phyloP scores from a whole-genome alignment of 2,329 filamentous ascomycete genomes.

The Ilyonectria robusta region DNA sequence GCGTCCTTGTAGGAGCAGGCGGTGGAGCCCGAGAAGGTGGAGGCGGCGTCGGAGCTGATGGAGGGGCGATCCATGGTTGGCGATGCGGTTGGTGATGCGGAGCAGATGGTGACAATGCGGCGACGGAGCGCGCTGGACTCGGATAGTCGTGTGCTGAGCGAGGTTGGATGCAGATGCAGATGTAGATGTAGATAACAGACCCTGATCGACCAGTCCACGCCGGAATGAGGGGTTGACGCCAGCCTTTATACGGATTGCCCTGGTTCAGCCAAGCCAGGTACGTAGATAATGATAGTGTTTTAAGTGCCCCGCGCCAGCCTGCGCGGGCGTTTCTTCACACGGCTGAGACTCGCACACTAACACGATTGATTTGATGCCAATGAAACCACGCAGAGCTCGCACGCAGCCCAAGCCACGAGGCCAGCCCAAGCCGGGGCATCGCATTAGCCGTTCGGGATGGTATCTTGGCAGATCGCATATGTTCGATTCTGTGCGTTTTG shows the following conservation, averaged over 20 bases:
- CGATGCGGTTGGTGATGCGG: neutral
- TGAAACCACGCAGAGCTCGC: neutral
- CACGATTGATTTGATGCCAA: neutral
- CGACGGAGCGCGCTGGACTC: neutral
- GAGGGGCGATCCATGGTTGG: constrained; percentile 42
- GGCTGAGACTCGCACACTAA: neutral
- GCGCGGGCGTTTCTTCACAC: too few species aligned
- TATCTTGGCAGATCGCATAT: neutral
- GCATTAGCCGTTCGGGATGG: neutral
- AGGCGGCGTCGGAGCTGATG: constrained; percentile 50
- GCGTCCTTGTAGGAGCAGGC: constrained; percentile 49
- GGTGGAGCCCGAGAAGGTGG: constrained; percentile 50
- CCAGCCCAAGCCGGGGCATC: neutral
- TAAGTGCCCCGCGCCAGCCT: neutral
- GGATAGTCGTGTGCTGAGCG: neutral
- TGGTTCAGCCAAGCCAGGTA: neutral
- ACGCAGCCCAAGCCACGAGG: neutral
- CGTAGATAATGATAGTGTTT: constrained; percentile 9
- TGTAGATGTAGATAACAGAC: neutral
- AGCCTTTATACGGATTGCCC: constrained; percentile 6
- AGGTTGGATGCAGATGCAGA: neutral
- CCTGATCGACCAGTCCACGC: neutral
- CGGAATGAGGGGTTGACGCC: constrained; percentile 5
- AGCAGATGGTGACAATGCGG: neutral
- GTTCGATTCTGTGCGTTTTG: neutral